Conservation (phyloP, 192 early-diverging fungal genomes). For the Haplosporangium gracile region DNA sequence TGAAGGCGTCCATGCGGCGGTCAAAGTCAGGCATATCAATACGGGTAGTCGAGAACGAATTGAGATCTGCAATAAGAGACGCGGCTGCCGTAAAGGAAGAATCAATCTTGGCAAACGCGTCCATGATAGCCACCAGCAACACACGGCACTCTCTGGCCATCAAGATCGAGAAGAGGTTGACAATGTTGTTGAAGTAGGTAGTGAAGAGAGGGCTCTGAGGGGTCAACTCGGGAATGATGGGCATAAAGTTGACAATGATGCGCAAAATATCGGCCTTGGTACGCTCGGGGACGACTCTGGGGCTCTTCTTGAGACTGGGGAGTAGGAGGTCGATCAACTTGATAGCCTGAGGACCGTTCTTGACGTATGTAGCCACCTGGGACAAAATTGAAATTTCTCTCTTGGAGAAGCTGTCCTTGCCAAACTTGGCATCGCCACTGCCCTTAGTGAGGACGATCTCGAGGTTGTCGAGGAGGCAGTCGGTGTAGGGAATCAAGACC, state of each 20-base stretch:
- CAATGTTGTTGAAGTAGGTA: conserved; percentile 76
- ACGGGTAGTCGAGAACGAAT: conserved; percentile 78
- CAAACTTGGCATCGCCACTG: conserved; percentile 62
- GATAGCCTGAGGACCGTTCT: conserved; percentile 72
- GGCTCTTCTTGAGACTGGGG: conserved; percentile 82
- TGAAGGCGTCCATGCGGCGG: conserved; percentile 82
- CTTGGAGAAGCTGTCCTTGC: conserved; percentile 66
- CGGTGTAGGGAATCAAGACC: conserved; percentile 68
- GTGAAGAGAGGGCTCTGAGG: conserved; percentile 56
- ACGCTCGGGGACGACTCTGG: conserved; percentile 78
- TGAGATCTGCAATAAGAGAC: conserved; percentile 78
- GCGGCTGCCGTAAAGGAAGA: conserved; percentile 63
- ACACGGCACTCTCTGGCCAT: conserved; percentile 72
- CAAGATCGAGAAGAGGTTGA: conserved; percentile 79
- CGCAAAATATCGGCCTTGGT: conserved; percentile 88
- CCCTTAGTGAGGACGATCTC: conserved; percentile 62
- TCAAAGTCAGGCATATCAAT: conserved; percentile 94
- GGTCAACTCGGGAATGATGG: conserved; percentile 72
- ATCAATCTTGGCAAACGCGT: conserved; percentile 74
- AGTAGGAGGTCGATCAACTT: conserved; percentile 84
- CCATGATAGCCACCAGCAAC: conserved; percentile 73
- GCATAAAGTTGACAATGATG: conserved; percentile 85
- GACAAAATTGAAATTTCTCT: conserved; percentile 88
- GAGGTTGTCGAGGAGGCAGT: conserved; percentile 71
- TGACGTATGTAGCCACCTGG: conserved; percentile 79